Base-by-base conservation (phyloP, 2,329 filamentous ascomycete genomes). In the Phoma sp. region DNA sequence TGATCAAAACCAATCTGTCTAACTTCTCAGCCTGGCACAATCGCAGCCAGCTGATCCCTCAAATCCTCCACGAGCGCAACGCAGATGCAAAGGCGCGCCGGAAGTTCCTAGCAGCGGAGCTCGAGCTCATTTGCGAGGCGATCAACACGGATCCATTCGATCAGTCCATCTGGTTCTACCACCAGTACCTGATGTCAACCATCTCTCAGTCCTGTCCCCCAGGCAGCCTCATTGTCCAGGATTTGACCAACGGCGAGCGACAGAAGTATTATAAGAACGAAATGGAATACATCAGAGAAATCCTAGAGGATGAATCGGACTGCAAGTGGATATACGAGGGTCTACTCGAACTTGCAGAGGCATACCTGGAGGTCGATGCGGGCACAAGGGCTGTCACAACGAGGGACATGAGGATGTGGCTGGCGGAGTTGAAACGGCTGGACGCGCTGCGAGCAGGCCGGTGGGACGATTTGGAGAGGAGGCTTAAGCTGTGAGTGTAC, bases 21-120 rank as follows among this genome's bases (percentile, higher is more conserved):
- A 99, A 99, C 74, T 99, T 98, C 74, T 97, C 92, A 4, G 95
- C 95, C 2, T 98, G 95, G 94, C 95, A 99, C 73, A 90, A 90
- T 70, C 87, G 95, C 46, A 92, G 89, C 64, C 91, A 90, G 69
- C 81, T 98, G 21, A 95, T 97, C 50, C 86, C 90, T 37, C 84
- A 85, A 36, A 76, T 97, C 19, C 79, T 98, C 44, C 77, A 85
- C 17, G 90, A 96, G 74, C 84, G 91, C 43, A 76, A 80, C 0
- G 88, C 91, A 2, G 83, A 85, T 57, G 82, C 85, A 43, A 77
- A 74, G 19, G 84, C 85, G 43, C 83, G 95, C 50, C 84, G 81
- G 65, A 78, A 79, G 35, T 89, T 96, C 67, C 79, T 98, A 8
- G 87, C 94, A 48, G 78, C 87, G 62, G 95, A 99, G 77, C 81